phyloP scores from a whole-genome alignment of 2,329 filamentous ascomycete species.

The Penicillium occitanis region DNA sequence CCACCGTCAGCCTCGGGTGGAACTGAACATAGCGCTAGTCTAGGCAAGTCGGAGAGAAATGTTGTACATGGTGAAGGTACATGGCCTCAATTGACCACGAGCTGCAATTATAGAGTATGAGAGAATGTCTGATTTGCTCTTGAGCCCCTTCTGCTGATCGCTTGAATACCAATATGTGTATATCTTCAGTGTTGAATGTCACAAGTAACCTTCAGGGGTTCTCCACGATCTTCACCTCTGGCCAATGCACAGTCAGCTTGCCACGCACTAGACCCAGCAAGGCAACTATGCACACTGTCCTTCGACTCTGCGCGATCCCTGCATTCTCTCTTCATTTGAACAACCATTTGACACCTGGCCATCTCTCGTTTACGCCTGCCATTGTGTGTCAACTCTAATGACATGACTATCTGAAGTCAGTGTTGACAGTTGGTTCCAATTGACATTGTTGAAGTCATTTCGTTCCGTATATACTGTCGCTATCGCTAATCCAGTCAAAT shows the following conservation, averaged over 20 bases:
- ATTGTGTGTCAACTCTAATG: neutral
- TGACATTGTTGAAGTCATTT: neutral
- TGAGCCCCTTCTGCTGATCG: neutral
- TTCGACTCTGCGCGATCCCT: neutral
- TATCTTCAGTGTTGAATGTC: no score
- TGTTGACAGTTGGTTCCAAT: neutral
- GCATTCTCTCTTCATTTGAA: neutral
- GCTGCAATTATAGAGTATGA: neutral
- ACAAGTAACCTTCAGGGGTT: neutral
- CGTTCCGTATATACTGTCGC: neutral
- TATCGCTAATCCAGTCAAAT: neutral
- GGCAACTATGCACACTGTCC: constrained; percentile 5
- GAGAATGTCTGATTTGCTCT: neutral
- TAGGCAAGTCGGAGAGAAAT: neutral
- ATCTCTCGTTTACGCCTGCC: neutral
- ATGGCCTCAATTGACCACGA: neutral
- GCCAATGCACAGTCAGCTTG: neutral
- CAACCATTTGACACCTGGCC: neutral
- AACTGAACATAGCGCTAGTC: neutral
- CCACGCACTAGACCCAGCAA: neutral
- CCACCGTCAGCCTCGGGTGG: neutral
- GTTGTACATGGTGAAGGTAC: neutral
- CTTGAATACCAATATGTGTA: neutral
- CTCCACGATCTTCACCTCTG: neutral
- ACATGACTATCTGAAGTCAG: no score